These are phyloP conservation scores for Globisporangium recalcitrans DNA, from an alignment of 352 stramenopile genomes.

Conservation along the genomic window DNA sequence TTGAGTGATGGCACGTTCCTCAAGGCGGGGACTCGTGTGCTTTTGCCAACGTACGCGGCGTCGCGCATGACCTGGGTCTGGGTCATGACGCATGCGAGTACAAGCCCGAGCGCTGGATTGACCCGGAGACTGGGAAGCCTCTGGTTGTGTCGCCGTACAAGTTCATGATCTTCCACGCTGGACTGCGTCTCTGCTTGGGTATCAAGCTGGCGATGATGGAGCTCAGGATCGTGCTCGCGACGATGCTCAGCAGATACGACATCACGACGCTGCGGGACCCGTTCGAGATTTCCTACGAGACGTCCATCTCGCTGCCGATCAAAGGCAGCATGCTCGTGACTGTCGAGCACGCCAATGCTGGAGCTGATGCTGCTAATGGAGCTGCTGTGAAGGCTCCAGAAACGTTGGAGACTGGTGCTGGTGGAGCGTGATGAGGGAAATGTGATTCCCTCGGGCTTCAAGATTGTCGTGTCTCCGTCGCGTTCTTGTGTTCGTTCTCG, in stretches of 20 bases:
- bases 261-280: conserved; percentile 22
- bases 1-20: conserved; percentile 65
- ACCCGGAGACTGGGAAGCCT: conserved; percentile 29
- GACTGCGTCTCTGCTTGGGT: conserved; percentile 57
- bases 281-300: conserved; percentile 32
- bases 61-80: conserved; percentile 50
- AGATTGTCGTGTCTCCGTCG: no score
- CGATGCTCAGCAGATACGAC: conserved; percentile 37
- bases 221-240: conserved; percentile 46
- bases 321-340: conserved; percentile 27
- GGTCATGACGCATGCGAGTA: conserved; percentile 56
- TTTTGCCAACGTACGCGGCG: conserved; percentile 51
- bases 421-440: conserved; percentile 15
- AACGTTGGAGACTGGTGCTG: conserved; percentile 7
- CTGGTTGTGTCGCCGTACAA: conserved; percentile 46
- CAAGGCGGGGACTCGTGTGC: conserved; percentile 37
- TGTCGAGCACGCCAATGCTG: conserved; percentile 16
- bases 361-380: not conserved
- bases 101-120: conserved; percentile 66
- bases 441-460: no score
- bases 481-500: no score
- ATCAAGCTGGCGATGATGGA: conserved; percentile 55
- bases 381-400: not conserved
- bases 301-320: conserved; percentile 36
- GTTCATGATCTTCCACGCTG: conserved; percentile 66